Evolutionary conservation across 1,139 yeast genomes (phyloP), one percentile per base, ranked within the genome.

Genomic region (Debaryomyces psychrophilus): DNA sequence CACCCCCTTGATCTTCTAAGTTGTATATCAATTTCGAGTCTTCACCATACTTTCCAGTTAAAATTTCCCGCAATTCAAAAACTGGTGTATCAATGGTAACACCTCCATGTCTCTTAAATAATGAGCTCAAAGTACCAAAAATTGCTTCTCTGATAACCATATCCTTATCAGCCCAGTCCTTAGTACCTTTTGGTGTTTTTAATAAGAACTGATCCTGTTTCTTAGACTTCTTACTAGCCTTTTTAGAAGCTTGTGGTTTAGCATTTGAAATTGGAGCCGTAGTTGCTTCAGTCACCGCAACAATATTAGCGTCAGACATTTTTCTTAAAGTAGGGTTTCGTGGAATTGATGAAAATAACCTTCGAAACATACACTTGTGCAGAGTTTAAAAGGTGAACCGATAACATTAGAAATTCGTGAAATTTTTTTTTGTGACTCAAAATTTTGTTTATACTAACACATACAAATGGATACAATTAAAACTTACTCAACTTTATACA

Each of bases 31-130:
- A 78, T 69, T 93, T 93, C 36, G 97, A 90, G 65, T 93, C 99
- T 70, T 93, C 99, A 64, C 99, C 99, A 66, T 93, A 93, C 68
- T 93, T 93, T 37, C 99, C 99, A 23, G 98, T 85, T 52, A 93
- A 79, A 58, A 93, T 93, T 68, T 93, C 99, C 59, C 97, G 82
- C 56, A 92, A 77, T 69, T 93, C 99, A 61, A 93, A 93, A 5
- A 93, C 99, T 8, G 99, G 99, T 1, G 99, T 93, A 64, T 93
- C 99, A 54, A 93, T 90, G 42, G 99, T 92, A 31, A 90, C 96
- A 67, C 95, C 99, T 52, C 99, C 99, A 67, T 93, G 99, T 60
- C 90, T 86, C 70, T 90, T 87, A 78, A 93, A 93, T 47, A 92
- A 70, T 2, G 73, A 62, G 31, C 92, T 81, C 54, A 93, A 71